Conservation (phyloP, 371 early-diverging fungal species). For the Mucor circinelloides region DNA sequence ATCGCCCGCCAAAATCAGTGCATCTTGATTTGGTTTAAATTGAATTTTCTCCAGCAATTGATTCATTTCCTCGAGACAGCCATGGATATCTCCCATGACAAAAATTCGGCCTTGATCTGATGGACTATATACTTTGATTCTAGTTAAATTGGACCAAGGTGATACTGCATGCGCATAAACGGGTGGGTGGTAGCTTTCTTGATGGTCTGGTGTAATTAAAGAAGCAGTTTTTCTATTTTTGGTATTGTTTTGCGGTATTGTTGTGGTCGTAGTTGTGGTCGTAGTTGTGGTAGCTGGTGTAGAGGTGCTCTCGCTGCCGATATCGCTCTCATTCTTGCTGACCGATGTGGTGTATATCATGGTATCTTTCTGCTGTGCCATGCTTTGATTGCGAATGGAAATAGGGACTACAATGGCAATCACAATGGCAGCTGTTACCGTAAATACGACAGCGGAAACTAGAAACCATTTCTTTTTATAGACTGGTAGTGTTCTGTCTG, state of each 20-base stretch:
- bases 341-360: background rate
- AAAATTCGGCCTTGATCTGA: conserved; percentile 45
- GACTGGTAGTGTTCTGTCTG: background rate
- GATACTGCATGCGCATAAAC: conserved; percentile 27
- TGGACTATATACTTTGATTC: conserved; percentile 9
- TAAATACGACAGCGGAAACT: background rate
- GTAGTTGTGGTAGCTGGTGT: background rate
- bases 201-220: background rate
- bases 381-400: background rate
- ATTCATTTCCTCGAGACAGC: conserved; percentile 56
- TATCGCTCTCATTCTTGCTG: background rate
- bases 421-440: background rate
- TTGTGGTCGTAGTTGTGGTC: background rate
- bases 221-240: background rate
- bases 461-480: background rate
- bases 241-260: background rate
- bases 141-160: conserved; percentile 38
- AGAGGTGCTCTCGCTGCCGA: too few species aligned
- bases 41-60: conserved; percentile 46
- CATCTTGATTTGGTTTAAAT: conserved; percentile 46
- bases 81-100: conserved; percentile 76
- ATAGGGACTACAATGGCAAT: conserved; percentile 2
- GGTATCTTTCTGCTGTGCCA: background rate
- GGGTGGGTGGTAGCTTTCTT: conserved; percentile 2
- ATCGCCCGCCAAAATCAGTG: conserved; percentile 68